Base-by-base conservation (phyloP, 2,329 filamentous ascomycete species). In the Arthrobotrys pseudoclavata region DNA sequence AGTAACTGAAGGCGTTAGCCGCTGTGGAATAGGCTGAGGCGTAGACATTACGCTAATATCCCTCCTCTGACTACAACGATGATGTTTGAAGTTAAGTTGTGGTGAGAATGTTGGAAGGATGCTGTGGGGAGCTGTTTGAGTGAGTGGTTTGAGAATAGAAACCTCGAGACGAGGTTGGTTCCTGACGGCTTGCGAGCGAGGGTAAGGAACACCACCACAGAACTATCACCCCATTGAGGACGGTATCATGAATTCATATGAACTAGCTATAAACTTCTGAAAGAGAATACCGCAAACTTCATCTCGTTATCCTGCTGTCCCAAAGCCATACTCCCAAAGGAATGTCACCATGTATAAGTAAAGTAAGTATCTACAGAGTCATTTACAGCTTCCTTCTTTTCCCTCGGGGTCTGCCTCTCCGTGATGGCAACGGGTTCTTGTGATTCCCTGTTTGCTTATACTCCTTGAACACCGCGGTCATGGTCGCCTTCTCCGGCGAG, bases 401-500 rank as follows among this genome's bases (percentile, higher is more conserved):
- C 15, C 72, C 72, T n/a, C 45, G 50, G 4, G 72, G 72, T 22
- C 72, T n/a, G 0, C 72, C 72, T 26, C 60, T 48, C 40, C 66
- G 53, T 22, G 72, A 70, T 9, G 72, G 72, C 24, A 76, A 45
- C 9, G 72, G 48, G 29, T 76, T 76, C 66, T 55, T 76, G 20
- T 66, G 48, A 40, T 47, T 76, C 12, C 72, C 72, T 15, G 12
- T 24, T 13, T 69, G 72, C 66, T 40, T 50, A 48, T 76, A 64
- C 22, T 70, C 72, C 52, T 70, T 70, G 45, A 76, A 76, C 37
- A 76, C 60, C 9, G 72, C 52, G 34, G 60, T 76, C 9, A 76
- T 61, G 12, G 50, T 22, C 13, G 61, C 42, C 31, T 76, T 76
- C 52, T 76, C 72, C 12, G 72, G 72, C 12, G 72, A 76, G 20